phyloP scores from a whole-genome alignment of 208 protist species.

The Leishmania tropica region DNA sequence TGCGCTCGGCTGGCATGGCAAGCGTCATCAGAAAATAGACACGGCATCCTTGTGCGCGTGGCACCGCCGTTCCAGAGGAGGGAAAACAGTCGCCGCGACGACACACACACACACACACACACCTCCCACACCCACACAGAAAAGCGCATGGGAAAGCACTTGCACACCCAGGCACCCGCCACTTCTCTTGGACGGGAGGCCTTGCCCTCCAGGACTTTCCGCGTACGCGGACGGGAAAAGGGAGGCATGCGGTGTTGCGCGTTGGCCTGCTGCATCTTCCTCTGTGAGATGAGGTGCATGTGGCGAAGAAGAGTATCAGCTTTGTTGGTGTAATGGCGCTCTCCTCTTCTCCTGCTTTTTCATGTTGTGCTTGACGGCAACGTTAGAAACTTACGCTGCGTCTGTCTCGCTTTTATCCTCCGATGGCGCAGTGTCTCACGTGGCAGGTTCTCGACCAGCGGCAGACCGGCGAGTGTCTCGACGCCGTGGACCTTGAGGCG shows the following conservation, averaged over 20 bases:
- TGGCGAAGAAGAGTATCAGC: not conserved
- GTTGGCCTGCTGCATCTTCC: not conserved
- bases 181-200: too few species aligned
- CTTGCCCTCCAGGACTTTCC: not conserved
- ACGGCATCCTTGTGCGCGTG: too few species aligned
- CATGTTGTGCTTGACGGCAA: not conserved
- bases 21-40: too few species aligned
- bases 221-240: not conserved
- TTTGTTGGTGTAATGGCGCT: not conserved
- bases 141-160: too few species aligned
- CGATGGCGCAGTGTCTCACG: conserved; percentile 50
- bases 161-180: too few species aligned
- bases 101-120: too few species aligned
- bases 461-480: conserved; percentile 59
- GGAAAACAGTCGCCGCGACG: too few species aligned
- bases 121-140: too few species aligned
- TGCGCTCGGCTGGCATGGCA: too few species aligned
- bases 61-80: too few species aligned
- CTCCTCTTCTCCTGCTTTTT: not conserved
- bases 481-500: conserved; percentile 42
- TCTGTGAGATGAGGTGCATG: not conserved
- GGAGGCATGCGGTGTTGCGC: not conserved
- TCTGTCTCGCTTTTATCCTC: not conserved
- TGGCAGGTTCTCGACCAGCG: conserved; percentile 64
- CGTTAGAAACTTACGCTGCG: not conserved